Base-by-base conservation (phyloP, 164 flowering plant species). In the Vitis rupestris region DNA sequence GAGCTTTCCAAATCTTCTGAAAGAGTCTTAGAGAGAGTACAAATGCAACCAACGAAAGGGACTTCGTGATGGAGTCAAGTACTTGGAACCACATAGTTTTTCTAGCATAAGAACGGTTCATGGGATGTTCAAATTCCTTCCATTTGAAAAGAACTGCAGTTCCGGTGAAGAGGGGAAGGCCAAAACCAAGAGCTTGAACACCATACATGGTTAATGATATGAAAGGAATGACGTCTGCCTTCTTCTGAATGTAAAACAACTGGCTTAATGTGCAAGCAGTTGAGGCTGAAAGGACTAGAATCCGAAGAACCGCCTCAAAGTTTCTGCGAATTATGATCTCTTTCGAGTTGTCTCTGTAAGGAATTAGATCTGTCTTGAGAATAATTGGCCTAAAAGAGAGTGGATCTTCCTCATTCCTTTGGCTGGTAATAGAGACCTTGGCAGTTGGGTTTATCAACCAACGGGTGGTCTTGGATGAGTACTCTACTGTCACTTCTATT, bases 361-460 rank as follows among this genome's bases (percentile, higher is more conserved):
- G 13, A 29, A 71, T 48, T 54, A 63, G 57, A 31, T 3, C 8
- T 8, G 68, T 75, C 58, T 53, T 47, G 44, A 71, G 44, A 12
- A 29, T 27, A 7, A 68, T 71, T 37, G 75, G 72, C 48, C 48
- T 31, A 50, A 76, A 71, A 56, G 62, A 44, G 4, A 67, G 62
- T 2, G 72, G 61, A 50, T 71, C 79, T 4, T 58, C 60, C 47
- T 56, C 58, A 27, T 50, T 72, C 50, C 75, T 31, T 29, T 56
- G 68, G 50, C 75, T 76, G n/a, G 59, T 61, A 49, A 76, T 67
- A 23, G 64, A 50, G 31, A 76, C 68, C 53, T 37, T 50, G 8
- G 58, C 69, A 4, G 48, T 71, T 29, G 74, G 75, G 64, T 67
- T 67, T 10, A 53, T 15, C 30, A 71, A 44, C 75, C 72, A 76